Base-by-base conservation (phyloP, 768 basidiomycete genomes). In the Botryobasidium botryosum region DNA sequence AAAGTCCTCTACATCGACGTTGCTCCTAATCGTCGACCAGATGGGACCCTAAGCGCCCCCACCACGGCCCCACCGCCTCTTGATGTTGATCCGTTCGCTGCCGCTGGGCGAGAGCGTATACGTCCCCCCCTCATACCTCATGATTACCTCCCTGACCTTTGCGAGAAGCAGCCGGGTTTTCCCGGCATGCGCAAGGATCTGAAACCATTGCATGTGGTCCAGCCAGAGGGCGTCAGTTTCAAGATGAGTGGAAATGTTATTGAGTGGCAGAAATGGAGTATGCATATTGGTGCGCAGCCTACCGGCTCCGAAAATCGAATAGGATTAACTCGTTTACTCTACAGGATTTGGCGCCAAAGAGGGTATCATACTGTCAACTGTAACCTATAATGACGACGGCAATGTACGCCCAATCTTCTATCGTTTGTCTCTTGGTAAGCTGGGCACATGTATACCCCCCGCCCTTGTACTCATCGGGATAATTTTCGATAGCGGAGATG, bases 231-330 rank as follows among this genome's bases (percentile, higher is more conserved):
- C 27, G 87, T 92, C 21, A 81, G 80, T 49, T 96, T 94, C 68
- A 81, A 70, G 61, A 69, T 92, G 60, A 68, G 75, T 35, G 86
- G 83, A 0, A 61, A 87, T 53, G 72, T 72, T 13, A 57, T 90
- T 13, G 79, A 83, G 56, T 94, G 90, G 90, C 90, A 94, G 60
- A 88, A 90, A 52, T 94, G 90, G 90, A 85, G 79, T 60, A 82
- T 92, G 78, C 88, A 92, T 55, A 65, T 91, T 38, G 73, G 85
- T 75, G 53, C 47, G 68, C 52, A 20, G n/a, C n/a, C n/a, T n/a
- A n/a, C n/a, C n/a, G n/a, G n/a, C n/a, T n/a, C n/a, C n/a, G n/a
- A n/a, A n/a, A n/a, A n/a, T n/a, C n/a, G n/a, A n/a, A n/a, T n/a
- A n/a, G n/a, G n/a, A n/a, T n/a, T n/a, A n/a, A n/a, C n/a, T n/a